Evolutionary conservation across 495 filamentous ascomycete genomes (phyloP), one percentile per base, ranked within the genome.

Genomic region (Pyrenopolyporus hunteri): DNA sequence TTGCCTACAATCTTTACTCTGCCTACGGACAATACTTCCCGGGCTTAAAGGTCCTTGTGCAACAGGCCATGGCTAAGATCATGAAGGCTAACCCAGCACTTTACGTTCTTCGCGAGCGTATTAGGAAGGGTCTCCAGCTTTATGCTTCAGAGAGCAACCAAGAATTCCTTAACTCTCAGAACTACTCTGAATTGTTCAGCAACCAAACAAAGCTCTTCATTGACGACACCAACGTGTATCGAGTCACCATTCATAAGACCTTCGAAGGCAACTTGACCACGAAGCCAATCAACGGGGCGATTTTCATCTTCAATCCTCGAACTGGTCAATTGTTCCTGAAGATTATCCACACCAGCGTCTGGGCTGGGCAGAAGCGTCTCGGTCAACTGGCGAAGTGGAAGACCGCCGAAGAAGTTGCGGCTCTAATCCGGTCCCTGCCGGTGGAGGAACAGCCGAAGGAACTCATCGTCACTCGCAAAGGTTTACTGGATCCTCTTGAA

Each of bases 311-410:
- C 86, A 99, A 98, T 70, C 95, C 95, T 13, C 87, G 95, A 40
- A 98, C 95, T 60, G 95, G 95, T 26, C 95, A 99, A 68, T 77
- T 99, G 14, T 99, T 99, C 84, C 75, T 99, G 66, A 99, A 99
- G 85, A 97, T 99, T 70, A 99, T 99, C 64, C 95, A 99, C 77
- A 99, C 95, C 2, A 97, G 93, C 67, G 95, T 99, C 32, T 99
- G 95, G 95, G 95, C 95, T 28, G 95, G 95, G 33, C 95, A 99
- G 75, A 99, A 99, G 76, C 95, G 95, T 89, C 82, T 99, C 11
- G 95, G 95, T 57, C 95, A 99, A 75, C 77, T 99, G 61, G 95
- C 95, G 23, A 99, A 99, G 73, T 99, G 95, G 95, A 99, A 99
- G 82, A 99, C 95, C 17, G 95, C 95, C 13, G 95, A 99, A 88